phyloP scores from a whole-genome alignment of 208 protist genomes.

The Herpetomonas tarakana region DNA sequence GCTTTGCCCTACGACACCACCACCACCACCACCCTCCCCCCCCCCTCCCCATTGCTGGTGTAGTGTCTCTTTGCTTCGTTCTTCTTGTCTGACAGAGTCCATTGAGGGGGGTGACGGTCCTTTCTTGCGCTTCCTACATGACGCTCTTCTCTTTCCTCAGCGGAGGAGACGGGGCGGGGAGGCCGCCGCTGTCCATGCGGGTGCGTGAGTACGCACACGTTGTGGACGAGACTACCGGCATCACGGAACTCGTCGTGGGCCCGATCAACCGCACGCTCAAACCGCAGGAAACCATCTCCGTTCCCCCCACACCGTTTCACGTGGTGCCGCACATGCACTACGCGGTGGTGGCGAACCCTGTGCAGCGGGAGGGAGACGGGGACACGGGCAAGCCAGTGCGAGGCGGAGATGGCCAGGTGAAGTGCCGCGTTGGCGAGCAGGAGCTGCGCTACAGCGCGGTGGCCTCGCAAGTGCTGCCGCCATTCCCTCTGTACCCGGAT shows the following conservation, averaged over 20 bases:
- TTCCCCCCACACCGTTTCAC: constrained; percentile 43
- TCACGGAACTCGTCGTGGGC: constrained; percentile 55
- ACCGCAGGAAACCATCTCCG: constrained; percentile 43
- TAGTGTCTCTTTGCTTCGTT: no score
- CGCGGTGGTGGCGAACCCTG: constrained; percentile 57
- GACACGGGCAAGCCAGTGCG: constrained; percentile 19
- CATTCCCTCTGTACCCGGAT: constrained; percentile 93
- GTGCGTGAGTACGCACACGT: constrained; percentile 78
- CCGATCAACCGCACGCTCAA: constrained; percentile 38
- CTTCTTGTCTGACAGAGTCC: no score
- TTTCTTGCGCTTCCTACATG: no score
- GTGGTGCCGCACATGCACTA: constrained; percentile 53
- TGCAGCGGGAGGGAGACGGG: constrained; percentile 10
- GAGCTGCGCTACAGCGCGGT: constrained; percentile 66
- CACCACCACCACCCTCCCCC: no score
- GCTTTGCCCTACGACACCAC: no score
- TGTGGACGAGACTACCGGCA: constrained; percentile 60
- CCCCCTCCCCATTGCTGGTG: no score
- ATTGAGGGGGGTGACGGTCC: no score
- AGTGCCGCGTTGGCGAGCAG: constrained; percentile 74
- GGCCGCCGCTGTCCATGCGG: no score
- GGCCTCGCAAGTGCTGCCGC: constrained; percentile 15
- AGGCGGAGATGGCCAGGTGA: constrained; percentile 75
- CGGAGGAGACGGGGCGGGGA: no score
- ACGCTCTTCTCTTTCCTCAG: no score